These are phyloP conservation scores for Cnidoscolus chayamansa DNA, from an alignment of 441 rosid genomes.

Conservation along the genomic window DNA sequence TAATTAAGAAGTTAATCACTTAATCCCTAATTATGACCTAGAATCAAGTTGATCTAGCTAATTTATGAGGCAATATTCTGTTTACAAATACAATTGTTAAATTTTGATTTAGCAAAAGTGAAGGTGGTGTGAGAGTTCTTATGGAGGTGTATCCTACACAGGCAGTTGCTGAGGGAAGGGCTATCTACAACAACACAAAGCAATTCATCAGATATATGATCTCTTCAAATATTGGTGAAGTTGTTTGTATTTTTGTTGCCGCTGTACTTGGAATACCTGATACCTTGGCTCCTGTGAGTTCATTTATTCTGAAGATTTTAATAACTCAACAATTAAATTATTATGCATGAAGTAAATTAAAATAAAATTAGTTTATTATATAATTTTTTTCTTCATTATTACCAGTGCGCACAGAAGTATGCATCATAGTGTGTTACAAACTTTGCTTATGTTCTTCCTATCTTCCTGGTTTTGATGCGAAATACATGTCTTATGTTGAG, in stretches of 20 bases:
- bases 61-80: too few relatives aligned
- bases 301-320: slow-evolving; percentile 24
- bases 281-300: slow-evolving; percentile 96
- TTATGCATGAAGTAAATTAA: background rate
- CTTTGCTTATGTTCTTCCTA: background rate
- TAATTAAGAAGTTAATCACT: too few relatives aligned
- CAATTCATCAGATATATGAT: slow-evolving; percentile 99
- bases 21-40: too few relatives aligned
- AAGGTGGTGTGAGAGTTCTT: slow-evolving; percentile 10
- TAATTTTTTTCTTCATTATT: slow-evolving; percentile 12
- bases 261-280: slow-evolving; percentile 98
- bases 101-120: background rate
- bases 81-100: too few relatives aligned
- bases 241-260: slow-evolving; percentile 98
- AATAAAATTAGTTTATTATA: background rate
- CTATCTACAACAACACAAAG: slow-evolving; percentile 97
- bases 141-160: slow-evolving; percentile 32
- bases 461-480: background rate
- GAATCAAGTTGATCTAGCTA: too few relatives aligned
- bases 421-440: background rate
- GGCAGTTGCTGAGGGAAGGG: slow-evolving; percentile 99
- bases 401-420: slow-evolving; percentile 2
- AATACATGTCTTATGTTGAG: background rate
- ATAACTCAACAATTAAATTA: slow-evolving; percentile 1
- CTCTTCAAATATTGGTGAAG: slow-evolving; percentile 99